Evolutionary conservation across 331 rosid genomes (phyloP), one percentile per base, ranked within the genome.

Genomic region (Malus hybrid): DNA sequence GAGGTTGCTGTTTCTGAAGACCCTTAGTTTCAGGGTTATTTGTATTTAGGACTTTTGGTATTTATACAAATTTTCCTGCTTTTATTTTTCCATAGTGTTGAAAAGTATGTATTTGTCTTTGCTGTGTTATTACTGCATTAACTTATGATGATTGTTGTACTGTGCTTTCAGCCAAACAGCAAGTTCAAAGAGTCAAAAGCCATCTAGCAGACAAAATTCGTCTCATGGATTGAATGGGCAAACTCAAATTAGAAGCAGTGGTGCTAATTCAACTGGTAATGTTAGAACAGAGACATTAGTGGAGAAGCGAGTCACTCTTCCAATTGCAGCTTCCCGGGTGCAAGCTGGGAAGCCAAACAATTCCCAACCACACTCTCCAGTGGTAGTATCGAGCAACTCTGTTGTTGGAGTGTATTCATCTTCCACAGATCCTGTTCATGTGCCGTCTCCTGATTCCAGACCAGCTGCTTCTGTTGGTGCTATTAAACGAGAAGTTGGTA

Each of bases 401-500:
- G 89, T 89, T 80, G 82, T 90, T 64, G 97, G 97, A 70, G 83
- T 90, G 73, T 92, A 92, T 92, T 92, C 96, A 65, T 95, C 97
- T 83, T 84, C 99, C 54, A 90, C 91, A n/a, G 99, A 95, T 86
- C 99, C 99, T 18, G 99, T 95, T 76, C 99, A 95, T 60, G 96
- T 95, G 75, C 97, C 97, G 32, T 92, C 99, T 71, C 93, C 99
- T 56, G 96, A 90, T 88, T 89, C 96, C 75, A 87, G 96, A 82
- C 81, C 96, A 59, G 86, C 93, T 44, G 95, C 94, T 71, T 77
- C 84, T 79, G 96, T 93, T 78, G 96, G 97, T 74, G 97, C 99
- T 55, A 89, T 95, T 79, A 90, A 90, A 83, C 96, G 97, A 56
- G 99, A 92, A 77, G 97, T 90, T 31, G 96, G 99, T 52, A 85